These are phyloP conservation scores for Chytriomyces confervae DNA, from an alignment of 192 early-diverging fungal genomes.

Conservation along the genomic window DNA sequence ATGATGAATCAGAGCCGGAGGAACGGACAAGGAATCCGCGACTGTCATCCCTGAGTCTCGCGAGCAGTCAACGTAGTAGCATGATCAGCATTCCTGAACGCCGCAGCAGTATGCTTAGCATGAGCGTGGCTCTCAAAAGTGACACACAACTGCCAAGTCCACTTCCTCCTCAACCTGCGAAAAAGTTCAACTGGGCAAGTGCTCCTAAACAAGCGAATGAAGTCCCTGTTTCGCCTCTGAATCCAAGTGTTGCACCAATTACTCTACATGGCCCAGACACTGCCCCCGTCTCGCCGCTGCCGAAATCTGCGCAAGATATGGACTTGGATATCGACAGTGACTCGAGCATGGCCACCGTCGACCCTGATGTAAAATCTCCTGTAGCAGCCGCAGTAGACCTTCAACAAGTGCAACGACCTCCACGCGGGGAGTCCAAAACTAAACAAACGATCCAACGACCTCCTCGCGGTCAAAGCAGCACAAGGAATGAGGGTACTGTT, in stretches of 20 bases:
- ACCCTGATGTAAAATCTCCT: too few species aligned
- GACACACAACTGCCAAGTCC: not conserved
- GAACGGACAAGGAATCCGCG: not conserved
- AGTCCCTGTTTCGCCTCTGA: too few species aligned
- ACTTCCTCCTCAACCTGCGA: conserved; percentile 1
- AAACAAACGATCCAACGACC: not conserved
- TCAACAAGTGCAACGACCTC: too few species aligned
- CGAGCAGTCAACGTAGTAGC: not conserved
- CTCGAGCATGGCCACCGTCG: too few species aligned
- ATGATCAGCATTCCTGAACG: conserved; percentile 3
- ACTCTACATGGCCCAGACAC: too few species aligned
- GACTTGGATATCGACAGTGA: too few species aligned
- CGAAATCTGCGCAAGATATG: too few species aligned
- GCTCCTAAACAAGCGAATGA: too few species aligned
- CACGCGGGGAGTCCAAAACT: too few species aligned
- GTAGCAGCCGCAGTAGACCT: too few species aligned
- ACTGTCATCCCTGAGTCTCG: not conserved
- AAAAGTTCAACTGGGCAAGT: not conserved
- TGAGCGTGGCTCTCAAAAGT: not conserved
- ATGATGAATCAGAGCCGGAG: not conserved
- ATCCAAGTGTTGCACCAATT: too few species aligned
- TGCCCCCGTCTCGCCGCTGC: too few species aligned
- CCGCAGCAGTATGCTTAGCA: not conserved
- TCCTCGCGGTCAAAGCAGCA: not conserved
- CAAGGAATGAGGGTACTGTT: not conserved